Evolutionary conservation across 805 yeast species (phyloP).

Genomic region (Candida hispaniensis): DNA sequence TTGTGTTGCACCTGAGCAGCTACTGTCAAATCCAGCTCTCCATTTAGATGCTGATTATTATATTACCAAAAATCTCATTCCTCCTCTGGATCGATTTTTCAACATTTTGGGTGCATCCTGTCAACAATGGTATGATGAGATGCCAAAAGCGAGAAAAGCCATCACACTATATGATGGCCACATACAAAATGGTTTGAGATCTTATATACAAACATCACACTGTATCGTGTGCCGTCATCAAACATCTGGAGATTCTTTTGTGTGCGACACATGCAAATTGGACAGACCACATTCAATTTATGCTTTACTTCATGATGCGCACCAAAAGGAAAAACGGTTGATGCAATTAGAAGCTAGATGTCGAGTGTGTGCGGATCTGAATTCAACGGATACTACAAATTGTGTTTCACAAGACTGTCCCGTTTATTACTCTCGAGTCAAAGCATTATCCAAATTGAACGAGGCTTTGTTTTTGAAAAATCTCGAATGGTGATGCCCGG

Average conservation of each 20-base stretch:
- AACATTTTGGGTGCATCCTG: constrained; percentile 75
- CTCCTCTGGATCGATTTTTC: constrained; percentile 81
- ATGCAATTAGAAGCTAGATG: constrained; percentile 24
- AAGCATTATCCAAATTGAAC: constrained; percentile 30
- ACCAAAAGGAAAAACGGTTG: constrained; percentile 18
- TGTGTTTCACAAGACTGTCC: constrained; percentile 62
- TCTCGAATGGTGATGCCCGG: too few relatives aligned
- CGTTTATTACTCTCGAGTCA: constrained; percentile 44
- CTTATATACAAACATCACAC: constrained; percentile 1
- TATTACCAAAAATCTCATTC: constrained; percentile 70
- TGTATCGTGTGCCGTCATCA: constrained; percentile 8
- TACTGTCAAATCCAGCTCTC: constrained; percentile 36
- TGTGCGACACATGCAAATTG: constrained; percentile 17
- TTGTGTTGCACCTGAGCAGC: constrained; percentile 67
- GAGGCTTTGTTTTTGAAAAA: too few relatives aligned
- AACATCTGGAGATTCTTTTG: constrained; percentile 12
- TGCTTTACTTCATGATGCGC: constrained; percentile 17
- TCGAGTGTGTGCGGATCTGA: constrained; percentile 25
- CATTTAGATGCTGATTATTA: constrained; percentile 76
- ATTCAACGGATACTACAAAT: constrained; percentile 25
- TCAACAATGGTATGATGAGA: constrained; percentile 58
- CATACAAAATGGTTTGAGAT: constrained; percentile 17
- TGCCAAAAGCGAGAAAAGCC: constrained; percentile 37
- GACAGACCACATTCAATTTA: constrained; percentile 17
- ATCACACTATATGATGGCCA: constrained; percentile 7